Evolutionary conservation across 352 stramenopile species (phyloP), one percentile per base, ranked within the genome.

Genomic region (Pythium aphanidermatum): DNA sequence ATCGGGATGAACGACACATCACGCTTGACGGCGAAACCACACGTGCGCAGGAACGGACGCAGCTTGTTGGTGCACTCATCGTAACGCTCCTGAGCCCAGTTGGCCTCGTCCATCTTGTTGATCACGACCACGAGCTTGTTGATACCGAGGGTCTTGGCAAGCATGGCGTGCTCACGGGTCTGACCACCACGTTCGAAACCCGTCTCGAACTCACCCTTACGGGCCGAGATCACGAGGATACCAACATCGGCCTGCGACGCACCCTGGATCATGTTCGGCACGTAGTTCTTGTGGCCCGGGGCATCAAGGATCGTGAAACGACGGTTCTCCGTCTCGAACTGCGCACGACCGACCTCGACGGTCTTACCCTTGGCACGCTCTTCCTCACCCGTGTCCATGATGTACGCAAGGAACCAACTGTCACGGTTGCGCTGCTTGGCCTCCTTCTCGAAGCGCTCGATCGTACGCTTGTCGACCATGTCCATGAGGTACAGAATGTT

Each of bases 51-150:
- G 72, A 98, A 99, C 31, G 96, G 96, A 27, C 86, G 88, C 29
- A 99, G 86, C 71, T 98, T 98, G 24, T 70, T 82, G 21, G 96
- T 76, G 58, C 96, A 98, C 55, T 92, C 78, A 53, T 91, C 77
- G 28, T 70, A 91, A 46, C 94, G 86, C 27, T 95, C 85, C 59
- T 97, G 91, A 6, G 60, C 81, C 95, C 95, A 99, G 19, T 95
- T 97, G 14, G 83, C 81, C 46, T 99, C 97, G 71, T 99, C 97
- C 97, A 99, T 99, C 81, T 99, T 99, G 71, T 99, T 99, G 63
- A 99, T 97, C 13, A 97, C 96, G 27, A 99, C 96, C 49, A 99
- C 75, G 28, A 99, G 82, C 73, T 98, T 97, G 45, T 94, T 95
- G 21, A 99, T 97, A 20, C 97, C 97, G 31, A 99, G 77, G 27